A percentile compares a stretch with the other conserved stretches of the same genome.
phyloP scores from a whole-genome alignment of 2,329 filamentous ascomycete species.

The Ilyonectria sp. region DNA sequence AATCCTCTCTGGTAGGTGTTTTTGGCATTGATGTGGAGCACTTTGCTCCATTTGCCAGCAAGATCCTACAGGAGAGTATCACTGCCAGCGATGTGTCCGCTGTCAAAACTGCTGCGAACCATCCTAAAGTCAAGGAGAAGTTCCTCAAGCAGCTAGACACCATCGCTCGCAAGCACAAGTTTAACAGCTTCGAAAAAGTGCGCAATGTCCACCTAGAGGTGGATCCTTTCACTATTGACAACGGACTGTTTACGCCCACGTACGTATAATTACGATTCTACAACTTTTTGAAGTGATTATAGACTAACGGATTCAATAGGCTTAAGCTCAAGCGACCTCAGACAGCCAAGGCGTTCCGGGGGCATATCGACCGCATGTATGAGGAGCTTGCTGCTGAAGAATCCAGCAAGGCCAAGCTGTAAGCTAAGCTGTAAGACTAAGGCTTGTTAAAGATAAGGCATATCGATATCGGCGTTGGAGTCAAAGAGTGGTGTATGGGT shows the following conservation, averaged over 20 bases:
- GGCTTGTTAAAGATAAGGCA: not conserved
- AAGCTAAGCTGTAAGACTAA: conserved; percentile 27
- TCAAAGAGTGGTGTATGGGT: conserved; percentile 1
- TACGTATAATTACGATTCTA: conserved; percentile 65
- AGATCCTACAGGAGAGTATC: conserved; percentile 80
- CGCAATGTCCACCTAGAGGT: conserved; percentile 81
- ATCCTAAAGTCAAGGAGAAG: conserved; percentile 80
- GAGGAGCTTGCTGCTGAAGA: conserved; percentile 59
- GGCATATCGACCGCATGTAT: conserved; percentile 71
- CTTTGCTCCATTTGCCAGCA: conserved; percentile 86
- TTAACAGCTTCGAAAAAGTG: conserved; percentile 92
- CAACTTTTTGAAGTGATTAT: not conserved
- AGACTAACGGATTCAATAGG: conserved; percentile 53
- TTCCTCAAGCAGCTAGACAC: conserved; percentile 84
- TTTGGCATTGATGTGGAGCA: conserved; percentile 89
- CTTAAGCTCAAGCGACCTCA: conserved; percentile 74
- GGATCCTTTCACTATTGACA: conserved; percentile 94
- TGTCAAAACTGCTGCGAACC: conserved; percentile 76
- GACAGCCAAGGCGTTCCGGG: conserved; percentile 66
- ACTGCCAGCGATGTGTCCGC: conserved; percentile 75
- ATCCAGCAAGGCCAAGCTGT: conserved; percentile 43
- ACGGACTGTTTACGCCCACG: conserved; percentile 91
- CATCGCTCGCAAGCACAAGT: conserved; percentile 86
- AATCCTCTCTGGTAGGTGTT: conserved; percentile 86
- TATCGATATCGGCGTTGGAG: conserved; percentile 11